These are phyloP conservation scores for Claviceps purpurea DNA, from an alignment of 2,329 filamentous ascomycete genomes.

Conservation along the genomic window DNA sequence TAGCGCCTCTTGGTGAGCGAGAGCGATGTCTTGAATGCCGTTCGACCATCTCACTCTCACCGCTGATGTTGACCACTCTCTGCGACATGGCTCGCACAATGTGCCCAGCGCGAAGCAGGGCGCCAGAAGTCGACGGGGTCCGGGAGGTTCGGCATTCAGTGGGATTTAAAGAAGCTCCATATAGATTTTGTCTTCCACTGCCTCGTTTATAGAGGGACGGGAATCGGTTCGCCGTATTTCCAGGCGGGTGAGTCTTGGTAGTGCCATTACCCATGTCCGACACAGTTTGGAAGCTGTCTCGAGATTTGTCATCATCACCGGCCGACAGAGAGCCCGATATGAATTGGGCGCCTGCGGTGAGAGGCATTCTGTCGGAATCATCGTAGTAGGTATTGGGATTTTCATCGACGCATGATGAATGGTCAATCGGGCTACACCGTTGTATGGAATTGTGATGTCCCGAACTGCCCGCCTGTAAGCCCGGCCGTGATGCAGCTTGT, in stretches of 20 bases:
- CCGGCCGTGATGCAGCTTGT: conserved; percentile 41
- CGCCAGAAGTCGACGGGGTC: conserved; percentile 48
- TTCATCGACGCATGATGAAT: conserved; percentile 21
- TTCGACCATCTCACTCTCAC: conserved; percentile 75
- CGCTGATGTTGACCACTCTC: conserved; percentile 93
- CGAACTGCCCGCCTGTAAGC: conserved; percentile 24
- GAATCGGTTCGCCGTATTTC: conserved; percentile 34
- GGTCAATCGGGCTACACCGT: conserved; percentile 17
- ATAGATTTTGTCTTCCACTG: conserved; percentile 35
- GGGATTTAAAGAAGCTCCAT: conserved; percentile 42
- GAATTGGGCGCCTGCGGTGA: conserved; percentile 41
- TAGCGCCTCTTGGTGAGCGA: conserved; percentile 37
- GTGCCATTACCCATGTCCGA: conserved; percentile 43
- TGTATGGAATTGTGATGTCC: conserved; percentile 14
- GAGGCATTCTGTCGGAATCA: conserved; percentile 45
- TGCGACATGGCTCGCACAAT: conserved; percentile 84
- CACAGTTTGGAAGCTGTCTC: conserved; percentile 45
- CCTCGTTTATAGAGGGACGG: conserved; percentile 41
- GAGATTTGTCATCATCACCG: conserved; percentile 26
- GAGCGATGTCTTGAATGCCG: conserved; percentile 51
- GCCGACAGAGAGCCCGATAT: conserved; percentile 37
- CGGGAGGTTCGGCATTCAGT: conserved; percentile 42
- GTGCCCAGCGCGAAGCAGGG: conserved; percentile 56
- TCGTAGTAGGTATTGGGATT: conserved; percentile 23
- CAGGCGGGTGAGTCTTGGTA: conserved; percentile 38